phyloP scores from a whole-genome alignment of 129 eudicot species.

The Logfia minima region DNA sequence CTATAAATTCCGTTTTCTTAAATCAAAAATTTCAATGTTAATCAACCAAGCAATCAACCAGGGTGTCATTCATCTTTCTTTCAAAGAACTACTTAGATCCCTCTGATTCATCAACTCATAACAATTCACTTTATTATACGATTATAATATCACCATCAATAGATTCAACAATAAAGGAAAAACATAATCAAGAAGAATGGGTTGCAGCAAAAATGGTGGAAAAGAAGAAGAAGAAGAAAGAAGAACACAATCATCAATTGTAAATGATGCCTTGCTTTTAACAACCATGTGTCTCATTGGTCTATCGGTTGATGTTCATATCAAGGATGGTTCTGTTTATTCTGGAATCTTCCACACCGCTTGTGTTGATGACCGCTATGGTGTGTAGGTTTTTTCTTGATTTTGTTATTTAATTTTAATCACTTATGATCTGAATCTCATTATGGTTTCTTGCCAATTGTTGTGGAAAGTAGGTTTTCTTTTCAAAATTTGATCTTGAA shows the following conservation, averaged over 20 bases:
- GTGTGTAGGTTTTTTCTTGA: constrained; percentile 31
- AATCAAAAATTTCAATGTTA: constrained; percentile 4
- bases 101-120: constrained; percentile 20
- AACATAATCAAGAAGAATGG: constrained; percentile 38
- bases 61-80: constrained; percentile 5
- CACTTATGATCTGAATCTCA: not conserved
- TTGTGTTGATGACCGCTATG: constrained; percentile 52
- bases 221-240: constrained; percentile 26
- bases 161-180: not conserved
- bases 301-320: constrained; percentile 72
- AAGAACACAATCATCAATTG: constrained; percentile 19
- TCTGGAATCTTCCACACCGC: constrained; percentile 79
- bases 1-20: constrained; percentile 19
- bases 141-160: not conserved
- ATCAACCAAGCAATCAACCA: not conserved
- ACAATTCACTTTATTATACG: constrained; percentile 7
- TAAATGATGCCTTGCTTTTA: constrained; percentile 63
- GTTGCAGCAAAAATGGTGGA: constrained; percentile 35
- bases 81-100: constrained; percentile 23
- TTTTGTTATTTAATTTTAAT: not conserved
- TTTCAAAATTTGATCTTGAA: constrained; percentile 12
- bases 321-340: constrained; percentile 69
- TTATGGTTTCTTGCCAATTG: constrained; percentile 8
- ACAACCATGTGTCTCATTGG: constrained; percentile 83
- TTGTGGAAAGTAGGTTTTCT: not conserved